Conservation (phyloP, 768 basidiomycete species). For the Serendipita sp. region DNA sequence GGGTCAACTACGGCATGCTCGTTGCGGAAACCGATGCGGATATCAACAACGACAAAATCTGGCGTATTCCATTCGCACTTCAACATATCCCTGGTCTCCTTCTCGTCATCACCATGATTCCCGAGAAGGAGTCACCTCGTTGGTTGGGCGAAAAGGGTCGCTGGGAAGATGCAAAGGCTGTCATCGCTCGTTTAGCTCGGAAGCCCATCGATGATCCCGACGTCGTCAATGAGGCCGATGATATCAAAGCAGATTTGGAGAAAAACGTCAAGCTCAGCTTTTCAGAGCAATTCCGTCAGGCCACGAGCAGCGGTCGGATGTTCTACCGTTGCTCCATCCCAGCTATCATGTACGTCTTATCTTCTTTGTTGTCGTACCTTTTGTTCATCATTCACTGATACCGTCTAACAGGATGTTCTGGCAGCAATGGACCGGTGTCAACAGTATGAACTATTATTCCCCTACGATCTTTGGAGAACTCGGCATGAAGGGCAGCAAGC, state of each 20-base stretch:
- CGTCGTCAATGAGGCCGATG: slow-evolving; percentile 44
- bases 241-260: slow-evolving; percentile 32
- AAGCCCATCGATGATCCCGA: slow-evolving; percentile 25
- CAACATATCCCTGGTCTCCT: slow-evolving; percentile 58
- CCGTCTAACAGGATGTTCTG: slow-evolving; percentile 32
- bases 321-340: slow-evolving; percentile 31
- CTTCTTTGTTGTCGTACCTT: slow-evolving; percentile 27
- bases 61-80: slow-evolving; percentile 59
- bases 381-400: slow-evolving; percentile 18
- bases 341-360: slow-evolving; percentile 29
- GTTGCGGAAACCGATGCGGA: slow-evolving; percentile 36
- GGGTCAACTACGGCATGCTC: slow-evolving; percentile 40
- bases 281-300: slow-evolving; percentile 18
- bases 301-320: slow-evolving; percentile 58
- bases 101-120: slow-evolving; percentile 29
- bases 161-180: slow-evolving; percentile 34
- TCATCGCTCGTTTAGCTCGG: slow-evolving; percentile 49
- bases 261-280: slow-evolving; percentile 20
- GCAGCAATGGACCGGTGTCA: slow-evolving; percentile 35
- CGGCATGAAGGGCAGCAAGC: slow-evolving; percentile 42
- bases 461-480: slow-evolving; percentile 44
- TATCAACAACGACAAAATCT: slow-evolving; percentile 32
- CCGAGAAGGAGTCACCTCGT: slow-evolving; percentile 57
- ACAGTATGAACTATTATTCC: slow-evolving; percentile 39
- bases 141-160: slow-evolving; percentile 55